These are phyloP conservation scores for Mortierella hygrophila DNA, from an alignment of 192 early-diverging fungal species.

Conservation along the genomic window DNA sequence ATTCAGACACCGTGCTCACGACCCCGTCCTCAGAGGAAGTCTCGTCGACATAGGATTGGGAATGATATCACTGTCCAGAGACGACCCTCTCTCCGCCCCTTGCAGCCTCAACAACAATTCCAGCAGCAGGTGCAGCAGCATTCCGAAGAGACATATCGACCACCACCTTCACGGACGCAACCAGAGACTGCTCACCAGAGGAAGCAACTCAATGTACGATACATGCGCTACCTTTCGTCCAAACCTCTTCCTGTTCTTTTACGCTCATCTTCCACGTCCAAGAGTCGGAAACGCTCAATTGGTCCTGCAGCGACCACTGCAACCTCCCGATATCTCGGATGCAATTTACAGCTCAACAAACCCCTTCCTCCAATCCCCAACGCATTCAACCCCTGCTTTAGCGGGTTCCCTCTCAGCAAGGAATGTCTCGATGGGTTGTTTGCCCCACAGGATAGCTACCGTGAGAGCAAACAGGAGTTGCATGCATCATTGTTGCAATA, in stretches of 20 bases:
- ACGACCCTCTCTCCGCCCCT: not conserved
- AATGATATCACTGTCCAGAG: not conserved
- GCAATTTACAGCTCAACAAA: conserved; percentile 1
- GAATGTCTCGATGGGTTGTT: not conserved
- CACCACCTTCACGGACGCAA: not conserved
- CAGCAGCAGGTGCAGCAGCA: not conserved
- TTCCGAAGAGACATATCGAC: not conserved
- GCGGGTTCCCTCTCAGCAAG: not conserved
- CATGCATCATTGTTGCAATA: not conserved
- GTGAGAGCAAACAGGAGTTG: not conserved
- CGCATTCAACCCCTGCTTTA: not conserved
- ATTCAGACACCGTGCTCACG: not conserved
- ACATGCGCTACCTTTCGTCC: not conserved
- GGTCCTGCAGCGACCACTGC: not conserved
- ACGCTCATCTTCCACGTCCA: not conserved
- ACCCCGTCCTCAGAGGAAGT: not conserved
- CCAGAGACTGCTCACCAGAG: not conserved
- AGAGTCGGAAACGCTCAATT: not conserved
- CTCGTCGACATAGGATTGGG: not conserved
- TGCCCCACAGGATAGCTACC: not conserved
- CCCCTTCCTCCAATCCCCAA: conserved; percentile 5
- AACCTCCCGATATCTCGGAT: not conserved
- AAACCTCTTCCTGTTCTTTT: conserved; percentile 5
- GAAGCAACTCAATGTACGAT: not conserved
- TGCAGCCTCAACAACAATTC: not conserved